phyloP scores from a whole-genome alignment of 192 early-diverging fungal genomes.

The Piromyces sp. region DNA sequence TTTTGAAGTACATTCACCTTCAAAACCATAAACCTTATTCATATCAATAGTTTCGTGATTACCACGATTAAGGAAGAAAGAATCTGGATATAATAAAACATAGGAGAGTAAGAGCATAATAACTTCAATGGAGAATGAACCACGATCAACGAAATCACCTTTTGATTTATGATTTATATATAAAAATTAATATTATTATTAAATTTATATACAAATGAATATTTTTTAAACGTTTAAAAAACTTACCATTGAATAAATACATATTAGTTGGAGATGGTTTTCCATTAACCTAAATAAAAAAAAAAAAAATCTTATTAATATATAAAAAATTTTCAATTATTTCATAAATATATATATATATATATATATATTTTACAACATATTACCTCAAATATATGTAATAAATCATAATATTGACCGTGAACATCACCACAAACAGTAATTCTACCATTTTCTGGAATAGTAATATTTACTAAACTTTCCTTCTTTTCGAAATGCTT shows the following conservation, averaged over 20 bases:
- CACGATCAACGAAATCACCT: constrained; percentile 98
- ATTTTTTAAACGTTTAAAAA: too few relatives aligned
- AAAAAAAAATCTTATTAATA: too few relatives aligned
- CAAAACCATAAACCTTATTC: constrained; percentile 98
- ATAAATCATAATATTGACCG: constrained; percentile 91
- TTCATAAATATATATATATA: too few relatives aligned
- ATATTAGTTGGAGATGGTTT: constrained; percentile 60
- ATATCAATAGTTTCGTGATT: constrained; percentile 98
- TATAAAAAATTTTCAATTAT: too few relatives aligned
- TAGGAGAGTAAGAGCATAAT: constrained; percentile 78
- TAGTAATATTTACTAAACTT: constrained; percentile 67
- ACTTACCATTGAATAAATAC: constrained; percentile 28
- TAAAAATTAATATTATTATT: neutral
- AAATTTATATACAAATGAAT: too few relatives aligned
- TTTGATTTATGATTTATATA: constrained; percentile 48
- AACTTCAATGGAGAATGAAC: constrained; percentile 93
- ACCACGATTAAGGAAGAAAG: constrained; percentile 74
- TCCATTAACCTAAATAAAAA: constrained; percentile 36
- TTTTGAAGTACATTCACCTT: constrained; percentile 93
- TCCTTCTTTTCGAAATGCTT: constrained; percentile 53
- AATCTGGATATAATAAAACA: constrained; percentile 74
- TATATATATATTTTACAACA: neutral
- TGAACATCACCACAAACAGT: constrained; percentile 98
- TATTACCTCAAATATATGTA: constrained; percentile 76
- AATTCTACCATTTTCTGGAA: constrained; percentile 53